Evolutionary conservation across 768 basidiomycete species (phyloP).

Genomic region (Mycena chlorophos): DNA sequence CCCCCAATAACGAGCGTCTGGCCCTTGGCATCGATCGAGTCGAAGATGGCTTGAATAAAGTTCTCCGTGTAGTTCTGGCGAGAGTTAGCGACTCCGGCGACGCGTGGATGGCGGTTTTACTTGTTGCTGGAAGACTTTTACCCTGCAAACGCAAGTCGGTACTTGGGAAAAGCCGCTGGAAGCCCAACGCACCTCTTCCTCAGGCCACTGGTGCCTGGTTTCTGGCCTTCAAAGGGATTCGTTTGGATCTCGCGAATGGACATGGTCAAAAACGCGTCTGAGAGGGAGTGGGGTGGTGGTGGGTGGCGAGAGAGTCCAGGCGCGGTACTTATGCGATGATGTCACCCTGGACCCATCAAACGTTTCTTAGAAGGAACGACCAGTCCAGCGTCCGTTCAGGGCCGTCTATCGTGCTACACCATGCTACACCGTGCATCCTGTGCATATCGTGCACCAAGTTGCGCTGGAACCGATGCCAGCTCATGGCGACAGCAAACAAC

Average conservation of each 20-base stretch:
- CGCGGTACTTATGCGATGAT: no score
- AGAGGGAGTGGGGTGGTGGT: no score
- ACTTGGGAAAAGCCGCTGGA: constrained; percentile 11
- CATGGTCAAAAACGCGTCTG: no score
- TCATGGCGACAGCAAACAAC: no score
- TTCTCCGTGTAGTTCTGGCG: constrained; percentile 96
- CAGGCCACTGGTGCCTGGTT: constrained; percentile 97
- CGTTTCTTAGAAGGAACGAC: no score
- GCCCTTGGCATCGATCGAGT: constrained; percentile 80
- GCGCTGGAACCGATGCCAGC: no score
- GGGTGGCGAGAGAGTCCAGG: no score
- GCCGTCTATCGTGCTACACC: no score
- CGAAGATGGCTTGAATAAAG: constrained; percentile 92
- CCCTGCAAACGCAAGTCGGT: constrained; percentile 47
- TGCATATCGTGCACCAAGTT: no score
- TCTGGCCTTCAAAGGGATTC: constrained; percentile 90
- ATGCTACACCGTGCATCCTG: no score
- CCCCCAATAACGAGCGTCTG: constrained; percentile 93
- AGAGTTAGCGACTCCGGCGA: constrained; percentile 11
- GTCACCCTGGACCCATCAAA: no score
- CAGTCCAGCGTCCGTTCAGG: no score
- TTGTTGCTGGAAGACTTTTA: constrained; percentile 98
- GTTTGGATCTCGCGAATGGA: constrained; percentile 71
- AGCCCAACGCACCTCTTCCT: constrained; percentile 73
- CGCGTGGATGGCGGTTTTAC: constrained; percentile 43